Evolutionary conservation across 2,329 filamentous ascomycete genomes (phyloP), one percentile per base, ranked within the genome.

Genomic region (Leptosphaerulina australis): DNA sequence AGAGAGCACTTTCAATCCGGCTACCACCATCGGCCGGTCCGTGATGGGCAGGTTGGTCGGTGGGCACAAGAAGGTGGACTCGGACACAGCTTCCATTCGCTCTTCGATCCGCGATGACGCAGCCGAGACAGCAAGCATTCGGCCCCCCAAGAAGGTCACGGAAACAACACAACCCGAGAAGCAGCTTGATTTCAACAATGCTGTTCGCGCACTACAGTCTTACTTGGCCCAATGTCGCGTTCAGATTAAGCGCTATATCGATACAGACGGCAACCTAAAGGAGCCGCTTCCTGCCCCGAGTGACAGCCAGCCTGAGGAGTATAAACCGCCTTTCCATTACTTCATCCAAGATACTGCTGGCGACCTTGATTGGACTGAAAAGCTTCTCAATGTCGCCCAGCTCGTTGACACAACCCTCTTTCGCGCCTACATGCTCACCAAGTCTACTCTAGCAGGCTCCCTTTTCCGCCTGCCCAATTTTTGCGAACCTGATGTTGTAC

Each of bases 381-480:
- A 88, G 57, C 79, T 97, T 2, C 82, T 86, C 10, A 81, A 86
- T 28, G 91, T 88, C 1, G 96, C 94, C 26, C 87, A 84, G 39
- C 77, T 97, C 2, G 91, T 97, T 5, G 94, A 99, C 68, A 99
- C 94, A 0, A 93, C 92, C 0, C 81, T 99, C 0, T 97, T 99
- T 77, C 85, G 93, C 12, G 88, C 91, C 0, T 95, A 96, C 72
- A 97, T 99, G 92, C 91, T 93, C 66, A 91, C 88, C 3, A 87
- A 86, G 6, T 93, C 94, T 4, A 85, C 88, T 5, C 79, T 99
- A 9, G 91, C 91, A 3, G 89, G 90, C 2, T 90, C 92, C 0
- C 81, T 99, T 0, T 97, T 99, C 76, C 91, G 94, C 18, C 90
- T 97, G 41, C 88, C 92, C 67, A 99, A 99, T 71, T 97, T 97